Percentiles rank a stretch among this genome's conserved stretches.
Conservation (phyloP, 768 basidiomycete genomes). For the Porphyrellus cyaneotinctus region DNA sequence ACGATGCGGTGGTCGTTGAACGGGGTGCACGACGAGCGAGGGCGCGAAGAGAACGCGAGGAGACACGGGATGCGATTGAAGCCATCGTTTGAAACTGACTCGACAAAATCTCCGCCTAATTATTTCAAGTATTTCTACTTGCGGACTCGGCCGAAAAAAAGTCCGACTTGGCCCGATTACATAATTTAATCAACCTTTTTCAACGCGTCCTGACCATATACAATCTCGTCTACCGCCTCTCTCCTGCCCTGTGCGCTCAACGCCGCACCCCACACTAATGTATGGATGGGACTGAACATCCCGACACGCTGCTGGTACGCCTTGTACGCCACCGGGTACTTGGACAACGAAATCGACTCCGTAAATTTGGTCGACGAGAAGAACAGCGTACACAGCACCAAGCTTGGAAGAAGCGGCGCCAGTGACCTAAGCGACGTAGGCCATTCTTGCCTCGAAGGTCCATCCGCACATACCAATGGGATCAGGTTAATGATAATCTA, state of each 20-base stretch:
- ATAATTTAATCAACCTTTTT: constrained; percentile 22
- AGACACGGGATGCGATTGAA: constrained; percentile 55
- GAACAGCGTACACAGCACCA: constrained; percentile 69
- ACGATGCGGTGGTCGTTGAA: constrained; percentile 48
- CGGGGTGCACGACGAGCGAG: constrained; percentile 65
- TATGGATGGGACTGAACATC: constrained; percentile 63
- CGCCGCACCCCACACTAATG: constrained; percentile 41
- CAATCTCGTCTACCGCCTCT: constrained; percentile 35
- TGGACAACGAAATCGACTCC: constrained; percentile 70
- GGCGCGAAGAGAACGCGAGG: constrained; percentile 60
- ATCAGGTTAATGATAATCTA: constrained; percentile 69
- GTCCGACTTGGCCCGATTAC: constrained; percentile 16
- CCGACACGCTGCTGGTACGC: constrained; percentile 75
- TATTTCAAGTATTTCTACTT: constrained; percentile 11
- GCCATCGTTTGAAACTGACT: constrained; percentile 43
- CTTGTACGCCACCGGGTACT: constrained; percentile 67
- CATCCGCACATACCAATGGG: constrained; percentile 49
- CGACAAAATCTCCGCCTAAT: too few species aligned
- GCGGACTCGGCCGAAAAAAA: constrained; percentile 10
- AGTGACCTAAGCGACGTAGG: constrained; percentile 27
- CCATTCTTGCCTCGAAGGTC: constrained; percentile 20
- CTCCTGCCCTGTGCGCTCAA: constrained; percentile 38
- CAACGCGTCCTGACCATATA: constrained; percentile 40
- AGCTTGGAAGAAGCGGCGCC: constrained; percentile 47
- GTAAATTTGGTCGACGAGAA: constrained; percentile 73